Conservation (phyloP, 768 basidiomycete species). For the Steccherinum ochraceum region DNA sequence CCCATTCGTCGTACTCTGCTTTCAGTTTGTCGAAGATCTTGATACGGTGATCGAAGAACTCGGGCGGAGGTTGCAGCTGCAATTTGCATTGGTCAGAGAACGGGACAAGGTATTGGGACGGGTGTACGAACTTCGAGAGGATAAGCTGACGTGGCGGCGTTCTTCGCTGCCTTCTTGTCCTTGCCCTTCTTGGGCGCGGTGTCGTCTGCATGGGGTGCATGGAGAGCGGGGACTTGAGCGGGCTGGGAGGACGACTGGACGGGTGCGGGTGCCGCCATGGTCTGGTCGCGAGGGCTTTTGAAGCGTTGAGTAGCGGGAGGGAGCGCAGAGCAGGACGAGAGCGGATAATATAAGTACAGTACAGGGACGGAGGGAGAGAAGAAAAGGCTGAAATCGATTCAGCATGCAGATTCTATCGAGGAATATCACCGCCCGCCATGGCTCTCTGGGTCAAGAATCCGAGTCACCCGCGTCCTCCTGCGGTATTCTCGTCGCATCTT, state of each 20-base stretch:
- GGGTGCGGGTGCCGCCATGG: conserved; percentile 35
- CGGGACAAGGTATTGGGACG: too few relatives aligned
- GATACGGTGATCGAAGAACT: conserved; percentile 85
- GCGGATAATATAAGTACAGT: conserved; percentile 11
- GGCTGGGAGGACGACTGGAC: conserved; percentile 51
- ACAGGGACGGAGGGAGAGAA: conserved; percentile 12
- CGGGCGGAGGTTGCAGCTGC: conserved; percentile 77
- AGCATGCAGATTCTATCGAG: conserved; percentile 28
- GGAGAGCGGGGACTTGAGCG: conserved; percentile 37
- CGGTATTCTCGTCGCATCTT: neutral
- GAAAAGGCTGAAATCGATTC: conserved; percentile 23
- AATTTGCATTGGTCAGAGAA: neutral
- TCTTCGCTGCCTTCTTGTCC: conserved; percentile 34
- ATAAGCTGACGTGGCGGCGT: conserved; percentile 33
- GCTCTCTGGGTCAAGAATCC: neutral
- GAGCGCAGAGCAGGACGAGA: conserved; percentile 4
- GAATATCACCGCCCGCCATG: conserved; percentile 8
- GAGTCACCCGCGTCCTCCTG: neutral
- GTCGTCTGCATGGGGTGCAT: conserved; percentile 32
- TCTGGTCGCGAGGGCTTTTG: conserved; percentile 21
- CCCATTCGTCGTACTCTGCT: conserved; percentile 73
- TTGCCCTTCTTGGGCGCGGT: conserved; percentile 32
- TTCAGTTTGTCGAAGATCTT: conserved; percentile 86
- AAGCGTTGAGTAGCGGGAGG: conserved; percentile 13
- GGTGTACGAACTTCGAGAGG: conserved; percentile 54